phyloP scores from a whole-genome alignment of 2,329 filamentous ascomycete species.

The Colletotrichum sp. region DNA sequence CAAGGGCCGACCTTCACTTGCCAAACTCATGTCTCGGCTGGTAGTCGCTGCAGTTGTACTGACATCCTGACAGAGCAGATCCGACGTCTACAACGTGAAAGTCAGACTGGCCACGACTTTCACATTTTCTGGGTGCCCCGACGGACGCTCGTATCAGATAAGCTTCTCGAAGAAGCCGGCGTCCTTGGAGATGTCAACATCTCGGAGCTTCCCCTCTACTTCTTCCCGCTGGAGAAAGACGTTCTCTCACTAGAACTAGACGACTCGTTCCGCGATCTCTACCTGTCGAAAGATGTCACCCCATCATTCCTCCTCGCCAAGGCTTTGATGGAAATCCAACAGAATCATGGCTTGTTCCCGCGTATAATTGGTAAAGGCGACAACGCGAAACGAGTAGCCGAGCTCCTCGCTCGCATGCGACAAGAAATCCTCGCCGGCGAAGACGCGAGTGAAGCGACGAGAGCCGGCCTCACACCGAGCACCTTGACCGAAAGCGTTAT shows the following conservation, averaged over 20 bases:
- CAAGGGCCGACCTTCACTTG: neutral
- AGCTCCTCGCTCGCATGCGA: conserved; percentile 88
- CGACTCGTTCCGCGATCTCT: conserved; percentile 85
- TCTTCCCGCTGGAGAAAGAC: conserved; percentile 91
- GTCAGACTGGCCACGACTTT: conserved; percentile 91
- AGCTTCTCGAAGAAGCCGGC: conserved; percentile 89
- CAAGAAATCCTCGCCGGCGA: conserved; percentile 86
- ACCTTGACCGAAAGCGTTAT: conserved; percentile 88
- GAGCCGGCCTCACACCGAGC: conserved; percentile 79
- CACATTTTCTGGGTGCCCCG: conserved; percentile 96
- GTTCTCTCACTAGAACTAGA: conserved; percentile 90
- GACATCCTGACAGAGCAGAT: conserved; percentile 74
- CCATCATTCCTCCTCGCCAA: conserved; percentile 88
- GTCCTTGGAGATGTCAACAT: conserved; percentile 93
- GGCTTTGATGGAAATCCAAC: conserved; percentile 93
- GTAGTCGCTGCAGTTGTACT: conserved; percentile 39
- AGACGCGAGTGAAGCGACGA: conserved; percentile 63
- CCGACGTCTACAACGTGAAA: conserved; percentile 85
- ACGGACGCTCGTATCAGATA: conserved; percentile 88
- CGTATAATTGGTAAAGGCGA: conserved; percentile 95
- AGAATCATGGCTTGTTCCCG: conserved; percentile 90
- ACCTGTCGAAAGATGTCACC: conserved; percentile 88
- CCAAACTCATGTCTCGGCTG: conserved; percentile 13
- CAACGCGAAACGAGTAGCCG: conserved; percentile 86
- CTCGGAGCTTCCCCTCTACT: conserved; percentile 84